A percentile compares a stretch with the other conserved stretches of the same genome.
These are phyloP conservation scores for Hyphopichia homilentoma DNA, from an alignment of 805 yeast species.

Conservation along the genomic window DNA sequence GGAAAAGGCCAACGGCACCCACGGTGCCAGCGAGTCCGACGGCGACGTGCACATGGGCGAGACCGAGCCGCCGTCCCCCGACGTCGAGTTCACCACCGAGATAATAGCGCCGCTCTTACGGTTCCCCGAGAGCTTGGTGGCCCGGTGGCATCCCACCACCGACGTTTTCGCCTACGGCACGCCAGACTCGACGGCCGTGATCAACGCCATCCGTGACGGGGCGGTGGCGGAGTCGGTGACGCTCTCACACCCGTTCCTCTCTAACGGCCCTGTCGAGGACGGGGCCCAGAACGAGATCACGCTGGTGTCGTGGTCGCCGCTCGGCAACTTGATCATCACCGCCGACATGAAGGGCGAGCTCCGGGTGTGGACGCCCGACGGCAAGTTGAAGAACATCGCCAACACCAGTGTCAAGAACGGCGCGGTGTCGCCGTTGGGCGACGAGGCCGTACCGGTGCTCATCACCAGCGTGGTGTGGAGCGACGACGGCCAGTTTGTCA, in stretches of 20 bases:
- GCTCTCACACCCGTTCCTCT: conserved; percentile 25
- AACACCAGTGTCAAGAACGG: conserved; percentile 13
- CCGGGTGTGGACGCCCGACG: conserved; percentile 74
- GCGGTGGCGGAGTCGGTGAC: conserved; percentile 26
- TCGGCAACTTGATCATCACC: conserved; percentile 59
- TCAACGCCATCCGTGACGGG: conserved; percentile 31
- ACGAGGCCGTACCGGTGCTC: conserved; percentile 22
- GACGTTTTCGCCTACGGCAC: conserved; percentile 55
- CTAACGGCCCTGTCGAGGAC: conserved; percentile 8
- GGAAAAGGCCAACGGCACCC: not conserved
- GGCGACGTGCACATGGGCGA: conserved; percentile 1
- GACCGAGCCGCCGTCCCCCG: conserved; percentile 1
- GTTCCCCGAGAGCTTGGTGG: conserved; percentile 42
- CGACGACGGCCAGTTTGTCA: conserved; percentile 45
- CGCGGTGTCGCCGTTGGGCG: conserved; percentile 2
- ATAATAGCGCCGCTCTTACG: conserved; percentile 34
- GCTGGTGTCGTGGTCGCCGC: conserved; percentile 59
- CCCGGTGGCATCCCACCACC: conserved; percentile 56
- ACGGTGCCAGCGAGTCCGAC: not conserved
- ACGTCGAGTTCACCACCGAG: conserved; percentile 20
- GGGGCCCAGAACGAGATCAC: conserved; percentile 21
- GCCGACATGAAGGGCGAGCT: conserved; percentile 70
- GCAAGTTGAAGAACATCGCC: conserved; percentile 52
- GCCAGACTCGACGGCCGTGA: conserved; percentile 43
- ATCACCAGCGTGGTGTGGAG: conserved; percentile 62